Evolutionary conservation across 2,329 filamentous ascomycete genomes (phyloP).

Genomic region (Myriosclerotinia duriaeana): DNA sequence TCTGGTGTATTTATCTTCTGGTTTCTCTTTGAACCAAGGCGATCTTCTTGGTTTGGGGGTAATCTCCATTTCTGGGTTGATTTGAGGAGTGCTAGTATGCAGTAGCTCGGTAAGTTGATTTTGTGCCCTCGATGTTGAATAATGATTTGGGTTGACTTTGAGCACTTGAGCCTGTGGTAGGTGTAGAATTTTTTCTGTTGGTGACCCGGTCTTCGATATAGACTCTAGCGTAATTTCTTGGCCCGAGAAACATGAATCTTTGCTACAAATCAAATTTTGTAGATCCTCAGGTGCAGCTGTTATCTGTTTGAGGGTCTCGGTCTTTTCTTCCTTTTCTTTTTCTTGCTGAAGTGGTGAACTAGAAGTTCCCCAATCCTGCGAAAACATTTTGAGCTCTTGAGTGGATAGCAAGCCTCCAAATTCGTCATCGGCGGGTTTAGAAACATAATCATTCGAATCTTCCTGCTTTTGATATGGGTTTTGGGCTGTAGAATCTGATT

Average conservation of each 20-base stretch:
- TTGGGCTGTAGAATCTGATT: neutral
- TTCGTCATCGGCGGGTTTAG: constrained; percentile 10
- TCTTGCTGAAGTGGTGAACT: neutral
- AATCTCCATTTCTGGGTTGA: neutral
- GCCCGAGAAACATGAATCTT: neutral
- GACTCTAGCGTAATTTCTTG: neutral
- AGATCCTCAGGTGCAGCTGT: neutral
- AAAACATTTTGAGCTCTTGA: constrained; percentile 51
- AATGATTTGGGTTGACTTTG: neutral
- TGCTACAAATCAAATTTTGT: neutral
- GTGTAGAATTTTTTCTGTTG: neutral
- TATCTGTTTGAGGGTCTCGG: neutral
- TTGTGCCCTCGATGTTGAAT: neutral
- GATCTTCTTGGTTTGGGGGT: constrained; percentile 10
- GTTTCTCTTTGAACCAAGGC: constrained; percentile 22
- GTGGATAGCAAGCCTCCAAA: constrained; percentile 39
- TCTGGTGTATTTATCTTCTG: neutral
- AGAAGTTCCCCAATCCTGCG: constrained; percentile 48
- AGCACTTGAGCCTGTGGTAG: neutral
- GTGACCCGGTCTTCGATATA: neutral
- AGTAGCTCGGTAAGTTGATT: neutral
- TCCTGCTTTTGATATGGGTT: neutral
- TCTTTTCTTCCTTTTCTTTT: neutral
- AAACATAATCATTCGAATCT: neutral
- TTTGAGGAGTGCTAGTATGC: neutral